These are phyloP conservation scores for Stereocaulon alpinum DNA, from an alignment of 495 filamentous ascomycete species.

Conservation along the genomic window DNA sequence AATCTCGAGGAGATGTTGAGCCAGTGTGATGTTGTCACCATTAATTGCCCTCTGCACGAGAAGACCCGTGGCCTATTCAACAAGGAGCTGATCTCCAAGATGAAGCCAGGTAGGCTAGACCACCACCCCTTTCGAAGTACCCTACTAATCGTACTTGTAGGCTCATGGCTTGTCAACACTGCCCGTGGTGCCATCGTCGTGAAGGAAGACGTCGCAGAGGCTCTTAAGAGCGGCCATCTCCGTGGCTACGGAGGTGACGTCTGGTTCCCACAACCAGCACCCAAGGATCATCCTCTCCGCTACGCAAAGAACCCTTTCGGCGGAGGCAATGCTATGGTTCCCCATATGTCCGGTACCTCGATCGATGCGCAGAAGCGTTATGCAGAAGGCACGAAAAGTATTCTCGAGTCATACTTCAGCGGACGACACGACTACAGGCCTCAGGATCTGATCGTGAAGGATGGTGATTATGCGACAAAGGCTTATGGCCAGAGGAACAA, in stretches of 20 bases:
- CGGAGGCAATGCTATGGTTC: conserved; percentile 95
- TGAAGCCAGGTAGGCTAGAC: conserved; percentile 71
- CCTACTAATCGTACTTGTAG: conserved; percentile 30
- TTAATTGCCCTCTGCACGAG: conserved; percentile 99
- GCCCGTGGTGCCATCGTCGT: conserved; percentile 97
- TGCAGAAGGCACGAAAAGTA: conserved; percentile 76
- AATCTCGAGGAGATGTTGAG: conserved; percentile 86
- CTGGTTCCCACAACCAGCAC: conserved; percentile 89
- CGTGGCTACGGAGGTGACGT: conserved; percentile 96
- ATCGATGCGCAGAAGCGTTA: conserved; percentile 97
- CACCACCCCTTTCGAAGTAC: neutral
- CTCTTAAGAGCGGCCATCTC: conserved; percentile 86
- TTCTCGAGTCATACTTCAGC: conserved; percentile 82
- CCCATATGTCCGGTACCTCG: conserved; percentile 96
- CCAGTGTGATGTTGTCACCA: conserved; percentile 97
- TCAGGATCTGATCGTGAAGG: conserved; percentile 85
- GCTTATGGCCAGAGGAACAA: conserved; percentile 64
- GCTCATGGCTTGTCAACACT: conserved; percentile 95
- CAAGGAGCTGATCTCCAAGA: conserved; percentile 98
- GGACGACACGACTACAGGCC: conserved; percentile 78
- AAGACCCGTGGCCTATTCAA: conserved; percentile 94
- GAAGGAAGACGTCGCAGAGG: conserved; percentile 96
- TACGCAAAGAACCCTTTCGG: conserved; percentile 90
- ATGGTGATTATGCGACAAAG: conserved; percentile 91
- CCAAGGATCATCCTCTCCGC: conserved; percentile 87